phyloP scores from a whole-genome alignment of 768 basidiomycete genomes.

The Tephrocybe sp. region DNA sequence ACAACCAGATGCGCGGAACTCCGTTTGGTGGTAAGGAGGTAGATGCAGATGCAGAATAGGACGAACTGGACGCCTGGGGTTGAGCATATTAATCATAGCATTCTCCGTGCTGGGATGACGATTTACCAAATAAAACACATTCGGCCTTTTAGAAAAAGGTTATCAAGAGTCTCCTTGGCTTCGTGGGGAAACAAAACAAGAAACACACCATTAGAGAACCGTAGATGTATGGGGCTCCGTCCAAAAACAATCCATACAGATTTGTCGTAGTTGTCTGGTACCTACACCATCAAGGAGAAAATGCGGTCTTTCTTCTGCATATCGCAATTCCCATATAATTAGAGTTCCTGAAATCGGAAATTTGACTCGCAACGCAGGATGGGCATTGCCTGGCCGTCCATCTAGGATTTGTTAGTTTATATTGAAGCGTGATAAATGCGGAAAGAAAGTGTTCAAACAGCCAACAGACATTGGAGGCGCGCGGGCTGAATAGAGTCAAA shows the following conservation, averaged over 20 bases:
- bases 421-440: too few species aligned
- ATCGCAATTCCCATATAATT: too few species aligned
- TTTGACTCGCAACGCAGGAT: too few species aligned
- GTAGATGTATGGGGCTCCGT: slow-evolving; percentile 1
- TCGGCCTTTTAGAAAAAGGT: slow-evolving; percentile 7
- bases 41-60: slow-evolving; percentile 34
- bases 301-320: too few species aligned
- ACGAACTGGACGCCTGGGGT: slow-evolving; percentile 32
- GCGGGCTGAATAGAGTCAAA: too few species aligned
- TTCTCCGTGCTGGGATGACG: not conserved
- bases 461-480: too few species aligned
- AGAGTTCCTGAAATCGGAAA: too few species aligned
- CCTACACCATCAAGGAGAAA: too few species aligned
- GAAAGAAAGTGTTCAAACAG: too few species aligned
- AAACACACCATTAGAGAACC: not conserved
- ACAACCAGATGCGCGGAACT: slow-evolving; percentile 27
- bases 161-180: not conserved
- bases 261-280: too few species aligned
- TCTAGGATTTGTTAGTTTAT: too few species aligned
- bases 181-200: not conserved
- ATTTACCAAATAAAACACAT: slow-evolving; percentile 12
- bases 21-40: slow-evolving; percentile 27
- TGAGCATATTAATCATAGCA: not conserved
- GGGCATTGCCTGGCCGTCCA: too few species aligned
- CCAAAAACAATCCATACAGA: not conserved